Conservation (phyloP, 192 early-diverging fungal genomes). For the Entrophospora sp. region DNA sequence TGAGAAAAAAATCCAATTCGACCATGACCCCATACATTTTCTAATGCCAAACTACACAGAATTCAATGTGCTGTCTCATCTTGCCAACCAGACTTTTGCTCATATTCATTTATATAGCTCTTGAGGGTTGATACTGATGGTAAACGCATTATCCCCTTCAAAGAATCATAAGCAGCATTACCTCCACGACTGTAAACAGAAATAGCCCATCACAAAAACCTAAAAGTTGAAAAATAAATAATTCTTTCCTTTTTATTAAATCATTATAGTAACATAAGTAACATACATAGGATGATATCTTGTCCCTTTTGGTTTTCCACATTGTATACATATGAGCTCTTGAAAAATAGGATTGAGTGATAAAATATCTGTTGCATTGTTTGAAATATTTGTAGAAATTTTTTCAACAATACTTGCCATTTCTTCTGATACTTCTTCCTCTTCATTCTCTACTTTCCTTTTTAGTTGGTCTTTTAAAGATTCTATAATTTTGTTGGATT, state of each 20-base stretch:
- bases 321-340: not conserved
- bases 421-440: not conserved
- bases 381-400: not conserved
- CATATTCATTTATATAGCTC: not conserved
- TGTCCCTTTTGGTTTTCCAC: not conserved
- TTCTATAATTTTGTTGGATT: not conserved
- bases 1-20: not conserved
- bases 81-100: not conserved
- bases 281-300: not conserved
- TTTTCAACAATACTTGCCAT: not conserved
- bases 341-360: not conserved
- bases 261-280: not conserved
- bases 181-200: not conserved
- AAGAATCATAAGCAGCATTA: not conserved
- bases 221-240: not conserved
- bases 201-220: not conserved
- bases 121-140: not conserved
- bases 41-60: not conserved
- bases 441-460: not conserved
- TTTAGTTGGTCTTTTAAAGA: not conserved
- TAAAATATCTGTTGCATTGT: not conserved
- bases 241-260: not conserved
- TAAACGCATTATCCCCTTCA: not conserved
- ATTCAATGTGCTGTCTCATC: not conserved
- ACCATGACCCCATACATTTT: not conserved